Conservation (phyloP, 768 basidiomycete species). For the Pleurotus giganteus region DNA sequence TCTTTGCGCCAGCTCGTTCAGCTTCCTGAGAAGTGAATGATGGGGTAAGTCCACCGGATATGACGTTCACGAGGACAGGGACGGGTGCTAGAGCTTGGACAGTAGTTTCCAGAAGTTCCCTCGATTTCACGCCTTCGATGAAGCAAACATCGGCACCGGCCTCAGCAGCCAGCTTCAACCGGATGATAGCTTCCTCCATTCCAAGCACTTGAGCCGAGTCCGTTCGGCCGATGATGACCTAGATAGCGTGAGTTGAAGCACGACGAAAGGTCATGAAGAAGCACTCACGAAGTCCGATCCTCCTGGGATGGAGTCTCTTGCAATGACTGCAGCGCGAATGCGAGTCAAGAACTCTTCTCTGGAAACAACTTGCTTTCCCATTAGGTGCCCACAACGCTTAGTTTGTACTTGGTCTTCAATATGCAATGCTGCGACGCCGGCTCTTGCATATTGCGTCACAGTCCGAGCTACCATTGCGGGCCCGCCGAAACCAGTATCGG, state of each 20-base stretch:
- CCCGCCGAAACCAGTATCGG: conserved; percentile 80
- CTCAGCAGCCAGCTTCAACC: conserved; percentile 43
- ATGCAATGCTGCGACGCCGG: conserved; percentile 75
- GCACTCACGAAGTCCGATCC: conserved; percentile 66
- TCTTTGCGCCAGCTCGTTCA: conserved; percentile 42
- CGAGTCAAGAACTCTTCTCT: conserved; percentile 73
- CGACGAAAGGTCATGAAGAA: not conserved
- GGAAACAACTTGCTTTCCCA: conserved; percentile 81
- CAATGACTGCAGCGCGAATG: conserved; percentile 74
- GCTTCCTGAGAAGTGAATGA: conserved; percentile 48
- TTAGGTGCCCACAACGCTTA: conserved; percentile 76
- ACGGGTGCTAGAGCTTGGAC: conserved; percentile 38
- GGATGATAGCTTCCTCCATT: conserved; percentile 46
- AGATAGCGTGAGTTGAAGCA: not conserved
- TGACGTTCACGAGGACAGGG: conserved; percentile 50
- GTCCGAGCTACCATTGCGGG: conserved; percentile 75
- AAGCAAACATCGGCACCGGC: conserved; percentile 50
- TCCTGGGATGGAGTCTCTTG: conserved; percentile 73
- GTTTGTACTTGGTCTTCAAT: conserved; percentile 85
- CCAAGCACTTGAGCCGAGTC: conserved; percentile 51
- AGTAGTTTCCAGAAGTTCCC: conserved; percentile 39
- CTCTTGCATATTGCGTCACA: conserved; percentile 62
- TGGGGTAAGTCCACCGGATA: conserved; percentile 50
- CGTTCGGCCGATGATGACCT: conserved; percentile 50
- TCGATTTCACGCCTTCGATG: conserved; percentile 48